Percentiles rank a stretch among this genome's conserved stretches.
Conservation (phyloP, 2,329 filamentous ascomycete genomes). For the Metarhizium brunneum region DNA sequence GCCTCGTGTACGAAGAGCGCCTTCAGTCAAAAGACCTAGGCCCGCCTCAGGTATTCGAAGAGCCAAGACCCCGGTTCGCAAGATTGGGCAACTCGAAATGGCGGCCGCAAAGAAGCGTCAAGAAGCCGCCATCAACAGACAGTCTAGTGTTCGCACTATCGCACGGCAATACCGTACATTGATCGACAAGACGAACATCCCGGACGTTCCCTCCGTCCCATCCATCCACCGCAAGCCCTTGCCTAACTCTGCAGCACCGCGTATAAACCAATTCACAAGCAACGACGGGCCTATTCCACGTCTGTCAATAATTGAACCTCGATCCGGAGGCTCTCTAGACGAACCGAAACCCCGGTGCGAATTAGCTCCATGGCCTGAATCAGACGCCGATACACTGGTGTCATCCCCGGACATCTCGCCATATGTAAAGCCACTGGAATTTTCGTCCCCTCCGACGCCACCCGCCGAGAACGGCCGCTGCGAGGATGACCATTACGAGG, state of each 20-base stretch:
- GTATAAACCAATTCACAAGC: neutral
- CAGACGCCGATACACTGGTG: constrained; percentile 37
- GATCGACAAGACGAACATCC: constrained; percentile 27
- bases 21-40: constrained; percentile 4
- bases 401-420: constrained; percentile 37
- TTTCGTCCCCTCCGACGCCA: constrained; percentile 29
- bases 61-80: constrained; percentile 41
- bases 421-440: constrained; percentile 38
- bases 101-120: constrained; percentile 12
- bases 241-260: neutral
- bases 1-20: constrained; percentile 1
- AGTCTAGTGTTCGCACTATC: constrained; percentile 36
- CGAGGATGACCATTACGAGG: constrained; percentile 6
- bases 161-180: constrained; percentile 42
- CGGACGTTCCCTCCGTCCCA: constrained; percentile 18
- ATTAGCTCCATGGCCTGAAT: constrained; percentile 22
- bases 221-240: constrained; percentile 14
- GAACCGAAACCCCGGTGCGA: neutral
- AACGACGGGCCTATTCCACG: constrained; percentile 1
- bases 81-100: constrained; percentile 39
- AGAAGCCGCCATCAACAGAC: constrained; percentile 19
- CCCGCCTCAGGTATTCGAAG: constrained; percentile 11
- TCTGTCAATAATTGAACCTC: neutral
- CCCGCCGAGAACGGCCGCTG: constrained; percentile 10
- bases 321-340: constrained; percentile 1